A percentile compares a stretch with the other conserved stretches of the same genome.
phyloP scores from a whole-genome alignment of 768 basidiomycete genomes.

The Cubamyces sp. region DNA sequence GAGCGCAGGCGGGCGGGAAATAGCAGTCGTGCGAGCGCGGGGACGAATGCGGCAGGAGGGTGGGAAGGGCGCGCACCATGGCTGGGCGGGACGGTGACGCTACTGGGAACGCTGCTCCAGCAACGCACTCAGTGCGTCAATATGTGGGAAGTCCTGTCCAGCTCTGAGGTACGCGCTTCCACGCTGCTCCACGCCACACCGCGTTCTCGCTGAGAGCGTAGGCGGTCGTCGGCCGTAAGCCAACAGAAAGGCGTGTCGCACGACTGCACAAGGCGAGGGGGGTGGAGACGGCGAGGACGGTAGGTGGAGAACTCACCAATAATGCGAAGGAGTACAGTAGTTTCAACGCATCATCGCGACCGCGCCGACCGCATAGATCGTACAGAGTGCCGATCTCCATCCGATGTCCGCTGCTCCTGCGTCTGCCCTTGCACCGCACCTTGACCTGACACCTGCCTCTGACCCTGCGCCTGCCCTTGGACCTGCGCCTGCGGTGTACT shows the following conservation, averaged over 20 bases:
- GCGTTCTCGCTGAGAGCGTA: neutral
- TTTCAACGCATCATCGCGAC: slow-evolving; percentile 21
- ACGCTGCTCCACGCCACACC: slow-evolving; percentile 20
- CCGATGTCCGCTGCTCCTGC: slow-evolving; percentile 9
- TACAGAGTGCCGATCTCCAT: slow-evolving; percentile 21
- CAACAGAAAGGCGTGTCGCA: slow-evolving; percentile 1
- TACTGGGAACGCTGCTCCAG: slow-evolving; percentile 18
- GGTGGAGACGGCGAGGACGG: neutral
- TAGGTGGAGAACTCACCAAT: slow-evolving; percentile 21
- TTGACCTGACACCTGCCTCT: no score
- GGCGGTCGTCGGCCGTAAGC: slow-evolving; percentile 12
- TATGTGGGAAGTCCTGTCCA: slow-evolving; percentile 20
- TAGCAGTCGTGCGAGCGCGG: slow-evolving; percentile 20
- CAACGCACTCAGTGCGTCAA: slow-evolving; percentile 7
- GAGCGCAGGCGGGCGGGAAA: slow-evolving; percentile 14
- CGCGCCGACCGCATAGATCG: slow-evolving; percentile 15
- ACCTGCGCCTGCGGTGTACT: neutral
- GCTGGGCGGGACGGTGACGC: slow-evolving; percentile 2
- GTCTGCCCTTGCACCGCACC: no score
- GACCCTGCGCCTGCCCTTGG: neutral
- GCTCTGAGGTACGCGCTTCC: slow-evolving; percentile 15
- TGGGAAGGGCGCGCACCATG: slow-evolving; percentile 14
- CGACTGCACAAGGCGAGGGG: neutral
- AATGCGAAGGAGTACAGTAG: slow-evolving; percentile 22
- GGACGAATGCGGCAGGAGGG: neutral